Conservation (phyloP, 2,329 filamentous ascomycete genomes). For the Diaporthe humulicola region DNA sequence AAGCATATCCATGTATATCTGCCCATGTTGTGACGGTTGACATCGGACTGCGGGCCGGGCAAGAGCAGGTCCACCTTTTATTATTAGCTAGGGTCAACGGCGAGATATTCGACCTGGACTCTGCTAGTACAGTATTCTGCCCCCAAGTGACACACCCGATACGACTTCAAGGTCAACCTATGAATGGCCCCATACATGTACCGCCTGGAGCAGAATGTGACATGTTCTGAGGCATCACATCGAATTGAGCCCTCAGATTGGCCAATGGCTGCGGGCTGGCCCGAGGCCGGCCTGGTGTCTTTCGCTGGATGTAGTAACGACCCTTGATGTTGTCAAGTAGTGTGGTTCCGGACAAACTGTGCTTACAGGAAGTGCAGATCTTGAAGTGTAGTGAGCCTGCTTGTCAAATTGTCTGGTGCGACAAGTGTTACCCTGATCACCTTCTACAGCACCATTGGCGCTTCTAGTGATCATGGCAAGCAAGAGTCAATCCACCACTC, state of each 20-base stretch:
- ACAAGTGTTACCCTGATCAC: not conserved
- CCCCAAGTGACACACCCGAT: no score
- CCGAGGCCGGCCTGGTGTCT: not conserved
- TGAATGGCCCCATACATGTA: not conserved
- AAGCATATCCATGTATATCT: not conserved
- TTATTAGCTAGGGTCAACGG: not conserved
- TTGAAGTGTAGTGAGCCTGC: not conserved
- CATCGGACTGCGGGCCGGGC: not conserved
- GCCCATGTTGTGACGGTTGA: not conserved
- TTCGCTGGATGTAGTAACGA: not conserved
- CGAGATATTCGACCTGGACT: not conserved
- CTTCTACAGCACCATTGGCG: not conserved
- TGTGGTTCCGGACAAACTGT: not conserved
- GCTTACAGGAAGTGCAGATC: no score
- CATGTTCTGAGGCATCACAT: not conserved
- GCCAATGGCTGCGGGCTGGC: conserved; percentile 28
- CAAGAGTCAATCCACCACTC: not conserved
- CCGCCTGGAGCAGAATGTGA: not conserved
- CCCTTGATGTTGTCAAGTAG: not conserved
- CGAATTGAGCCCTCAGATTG: not conserved
- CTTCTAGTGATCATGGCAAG: not conserved
- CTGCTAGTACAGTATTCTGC: no score
- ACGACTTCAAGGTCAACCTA: no score
- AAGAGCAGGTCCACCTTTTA: not conserved
- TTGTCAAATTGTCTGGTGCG: not conserved